A percentile compares a stretch with the other conserved stretches of the same genome.
These are phyloP conservation scores for Choanephora cucurbitarum DNA, from an alignment of 371 early-diverging fungal species.

Conservation along the genomic window DNA sequence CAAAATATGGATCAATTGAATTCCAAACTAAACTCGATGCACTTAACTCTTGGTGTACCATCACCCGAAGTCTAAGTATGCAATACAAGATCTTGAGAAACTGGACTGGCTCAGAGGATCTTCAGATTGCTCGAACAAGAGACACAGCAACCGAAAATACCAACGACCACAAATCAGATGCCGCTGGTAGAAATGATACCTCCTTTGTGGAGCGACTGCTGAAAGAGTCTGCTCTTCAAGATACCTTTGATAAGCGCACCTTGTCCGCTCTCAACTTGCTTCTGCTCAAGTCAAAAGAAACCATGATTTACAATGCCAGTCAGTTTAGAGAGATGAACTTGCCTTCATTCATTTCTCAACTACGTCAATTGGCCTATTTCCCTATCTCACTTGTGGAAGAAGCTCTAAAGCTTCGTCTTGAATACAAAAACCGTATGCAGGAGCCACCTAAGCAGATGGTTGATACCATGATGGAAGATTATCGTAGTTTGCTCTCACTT, in stretches of 20 bases:
- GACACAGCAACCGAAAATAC: not conserved
- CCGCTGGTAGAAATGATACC: conserved; percentile 43
- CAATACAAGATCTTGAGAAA: conserved; percentile 74
- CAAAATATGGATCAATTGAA: conserved; percentile 65
- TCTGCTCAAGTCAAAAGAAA: conserved; percentile 61
- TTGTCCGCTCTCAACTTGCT: conserved; percentile 58
- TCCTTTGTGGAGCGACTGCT: conserved; percentile 85
- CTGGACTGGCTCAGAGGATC: conserved; percentile 82
- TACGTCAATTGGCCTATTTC: conserved; percentile 75
- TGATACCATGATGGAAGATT: conserved; percentile 83
- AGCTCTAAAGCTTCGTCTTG: conserved; percentile 74
- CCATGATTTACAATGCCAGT: conserved; percentile 67
- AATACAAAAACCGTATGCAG: conserved; percentile 69
- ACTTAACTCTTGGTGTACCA: conserved; percentile 76
- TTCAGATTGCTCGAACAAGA: conserved; percentile 60
- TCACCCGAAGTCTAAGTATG: conserved; percentile 71
- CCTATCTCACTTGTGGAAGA: conserved; percentile 80
- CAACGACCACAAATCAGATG: conserved; percentile 9
- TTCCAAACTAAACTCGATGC: conserved; percentile 77
- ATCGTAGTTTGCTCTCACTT: conserved; percentile 68
- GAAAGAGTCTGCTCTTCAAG: conserved; percentile 80
- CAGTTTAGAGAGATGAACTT: conserved; percentile 70
- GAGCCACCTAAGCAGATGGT: conserved; percentile 74
- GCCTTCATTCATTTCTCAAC: conserved; percentile 63
- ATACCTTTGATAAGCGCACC: conserved; percentile 78